Evolutionary conservation across 1,284 basidiomycete genomes (phyloP), one percentile per base, ranked within the genome.

Genomic region (Sporisorium graminicola): DNA sequence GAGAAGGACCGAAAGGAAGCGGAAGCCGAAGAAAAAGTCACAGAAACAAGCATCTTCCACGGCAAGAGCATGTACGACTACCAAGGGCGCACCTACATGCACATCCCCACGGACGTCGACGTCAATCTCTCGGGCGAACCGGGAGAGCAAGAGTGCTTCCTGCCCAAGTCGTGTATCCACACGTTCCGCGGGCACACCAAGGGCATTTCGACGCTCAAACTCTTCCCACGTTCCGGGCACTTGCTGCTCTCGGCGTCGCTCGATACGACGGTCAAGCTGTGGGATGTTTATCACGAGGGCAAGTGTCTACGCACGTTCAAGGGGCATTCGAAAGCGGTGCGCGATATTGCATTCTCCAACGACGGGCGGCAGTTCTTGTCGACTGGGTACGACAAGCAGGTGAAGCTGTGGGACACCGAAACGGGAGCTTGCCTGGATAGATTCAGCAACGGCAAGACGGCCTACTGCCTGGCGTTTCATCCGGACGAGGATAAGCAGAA

Each of bases 401-500:
- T 99, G 90, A 99, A 99, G 87, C 89, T 98, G 9, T 99, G 97
- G 97, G 95, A 99, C 83, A 98, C 97, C 20, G 97, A 99, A 87
- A 98, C 97, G 0, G 96, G 89, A 78, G 92, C 95, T 87, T 98
- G 96, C 87, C 87, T 98, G 68, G 93, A 95, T 86, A 93, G 95
- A 6, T 98, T 98, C 87, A 92, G 92, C 73, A 98, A 97, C 83
- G 95, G 95, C 72, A 98, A 98, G 87, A 94, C 95, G 20, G 94
- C 97, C 16, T 95, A 98, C 86, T 94, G 95, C 62, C 89, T 99
- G 58, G 91, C 91, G 63, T 99, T 98, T 88, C 93, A 99, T 86
- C 97, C 97, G 7, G 95, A 98, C 85, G 89, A 92, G 57, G 95
- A 98, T 82, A 98, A 98, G 86, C 95, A 98, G 84, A 89, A 98